phyloP scores from a whole-genome alignment of 371 early-diverging fungal species.

The Conidiobolus incongruus region DNA sequence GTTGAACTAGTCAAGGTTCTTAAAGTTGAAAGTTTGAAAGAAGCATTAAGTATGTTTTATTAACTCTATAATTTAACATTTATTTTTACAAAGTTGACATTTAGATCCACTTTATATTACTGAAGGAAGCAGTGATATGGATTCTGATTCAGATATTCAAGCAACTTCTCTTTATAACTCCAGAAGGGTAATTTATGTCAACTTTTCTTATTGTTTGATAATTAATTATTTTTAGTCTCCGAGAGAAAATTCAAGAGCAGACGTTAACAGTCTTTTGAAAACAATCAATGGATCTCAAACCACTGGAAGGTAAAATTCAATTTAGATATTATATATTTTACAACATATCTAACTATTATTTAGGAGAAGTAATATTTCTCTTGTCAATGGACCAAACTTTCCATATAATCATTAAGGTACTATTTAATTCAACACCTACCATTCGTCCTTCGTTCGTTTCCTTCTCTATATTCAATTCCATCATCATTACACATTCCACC shows the following conservation, averaged over 20 bases:
- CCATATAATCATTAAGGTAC: too few relatives aligned
- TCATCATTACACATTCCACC: too few relatives aligned
- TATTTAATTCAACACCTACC: too few relatives aligned
- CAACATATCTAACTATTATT: too few relatives aligned
- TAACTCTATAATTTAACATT: neutral
- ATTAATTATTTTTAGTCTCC: neutral
- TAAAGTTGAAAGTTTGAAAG: conserved; percentile 2
- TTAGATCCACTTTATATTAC: too few relatives aligned
- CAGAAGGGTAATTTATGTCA: neutral
- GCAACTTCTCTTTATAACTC: conserved; percentile 1
- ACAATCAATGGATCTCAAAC: conserved; percentile 1
- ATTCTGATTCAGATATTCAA: conserved; percentile 3
- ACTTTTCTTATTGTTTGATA: neutral
- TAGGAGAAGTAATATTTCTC: too few relatives aligned
- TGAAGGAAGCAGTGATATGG: conserved; percentile 1
- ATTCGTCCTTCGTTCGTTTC: too few relatives aligned
- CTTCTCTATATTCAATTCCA: too few relatives aligned
- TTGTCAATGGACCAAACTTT: too few relatives aligned
- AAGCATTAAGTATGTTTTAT: neutral
- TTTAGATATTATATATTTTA: too few relatives aligned
- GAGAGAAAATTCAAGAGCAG: conserved; percentile 1
- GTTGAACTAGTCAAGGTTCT: conserved; percentile 1
- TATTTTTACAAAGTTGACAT: too few relatives aligned
- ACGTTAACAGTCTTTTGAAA: conserved; percentile 1
- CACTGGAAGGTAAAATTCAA: too few relatives aligned